Base-by-base conservation (phyloP, 2,329 filamentous ascomycete genomes). In the Pyrenophora seminiperda region DNA sequence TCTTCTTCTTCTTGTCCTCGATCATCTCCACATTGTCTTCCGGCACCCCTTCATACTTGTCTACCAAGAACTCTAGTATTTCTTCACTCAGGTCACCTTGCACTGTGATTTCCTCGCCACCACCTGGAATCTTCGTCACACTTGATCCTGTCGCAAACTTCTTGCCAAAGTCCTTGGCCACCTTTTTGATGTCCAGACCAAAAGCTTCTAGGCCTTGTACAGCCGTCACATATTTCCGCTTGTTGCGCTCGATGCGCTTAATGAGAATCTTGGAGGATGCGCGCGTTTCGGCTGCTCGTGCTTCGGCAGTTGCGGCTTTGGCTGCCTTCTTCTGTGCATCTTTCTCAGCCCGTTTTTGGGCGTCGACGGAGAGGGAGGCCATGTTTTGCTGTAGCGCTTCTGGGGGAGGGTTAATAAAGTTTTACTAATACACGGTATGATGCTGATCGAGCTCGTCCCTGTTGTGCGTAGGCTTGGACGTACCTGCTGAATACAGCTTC, bases 221-320 rank as follows among this genome's bases (percentile, higher is more conserved):
- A 13, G 92, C 88, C 0, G 94, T 99, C 46, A 99, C 92, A 72
- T 87, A 95, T 79, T 99, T 99, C 69, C 94, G 86, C 82, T 99
- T 99, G 77, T 96, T 97, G 57, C 94, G 86, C 81, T 97, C 94
- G 65, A 99, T 94, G 19, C 94, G 90, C 83, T 97, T 97, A 77
- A 99, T 96, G 49, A 85, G 86, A 45, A 99, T 79, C 68, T 91
- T 88, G 59, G 88, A 90, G 53, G 88, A 85, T 30, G 91, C 90
- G 62, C 93, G 88, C 69, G 88, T 87, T 71, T 92, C 90, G 18
- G 86, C 87, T 58, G 92, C 87, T 71, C 91, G 91, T 56, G 87
- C 84, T 76, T 96, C 93, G 15, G 86, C 87, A 19, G 91, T 87
- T 59, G 91, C 90, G 43, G 94, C 94, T 79, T 96, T 97, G 49